Evolutionary conservation across 2,329 filamentous ascomycete genomes (phyloP).

Genomic region (Hansfordia pulvinata): DNA sequence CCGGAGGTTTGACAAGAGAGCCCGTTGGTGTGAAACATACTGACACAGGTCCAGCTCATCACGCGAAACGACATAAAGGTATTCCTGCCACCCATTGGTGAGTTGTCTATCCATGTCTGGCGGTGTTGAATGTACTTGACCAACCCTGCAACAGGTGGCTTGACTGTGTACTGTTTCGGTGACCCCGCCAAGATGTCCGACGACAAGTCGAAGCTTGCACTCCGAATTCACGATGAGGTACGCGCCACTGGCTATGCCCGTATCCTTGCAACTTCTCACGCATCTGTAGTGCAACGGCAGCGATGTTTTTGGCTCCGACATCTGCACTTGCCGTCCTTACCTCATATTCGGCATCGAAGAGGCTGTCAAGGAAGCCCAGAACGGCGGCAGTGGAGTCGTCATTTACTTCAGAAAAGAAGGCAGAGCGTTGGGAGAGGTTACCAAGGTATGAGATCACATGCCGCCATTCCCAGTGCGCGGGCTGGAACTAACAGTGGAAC

Average conservation of each 20-base stretch:
- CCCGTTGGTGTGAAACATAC: slow-evolving; percentile 2
- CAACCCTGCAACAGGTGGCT: slow-evolving; percentile 43
- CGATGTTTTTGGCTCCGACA: slow-evolving; percentile 95
- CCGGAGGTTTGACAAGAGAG: slow-evolving; percentile 47
- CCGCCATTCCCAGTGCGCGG: slow-evolving; percentile 8
- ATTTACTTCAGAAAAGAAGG: slow-evolving; percentile 99
- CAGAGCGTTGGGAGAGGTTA: slow-evolving; percentile 85
- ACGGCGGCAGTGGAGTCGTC: slow-evolving; percentile 83
- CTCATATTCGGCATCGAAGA: slow-evolving; percentile 96
- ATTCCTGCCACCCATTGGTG: slow-evolving; percentile 85
- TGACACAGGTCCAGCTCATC: slow-evolving; percentile 47
- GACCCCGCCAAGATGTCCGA: slow-evolving; percentile 91
- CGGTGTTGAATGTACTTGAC: too few species aligned
- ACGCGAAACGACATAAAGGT: slow-evolving; percentile 90
- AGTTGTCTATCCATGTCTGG: too few species aligned
- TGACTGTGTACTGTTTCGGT: slow-evolving; percentile 96
- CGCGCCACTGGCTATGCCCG: slow-evolving; percentile 1
- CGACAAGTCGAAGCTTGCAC: slow-evolving; percentile 62
- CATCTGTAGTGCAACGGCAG: slow-evolving; percentile 67
- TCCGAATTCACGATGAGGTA: slow-evolving; percentile 65
- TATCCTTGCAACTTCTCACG: slow-evolving; percentile 5
- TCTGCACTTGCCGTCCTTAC: slow-evolving; percentile 92
- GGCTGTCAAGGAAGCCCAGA: slow-evolving; percentile 92
- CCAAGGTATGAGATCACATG: slow-evolving; percentile 53
- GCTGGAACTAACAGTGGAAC: slow-evolving; percentile 16